Percentiles rank a stretch among this genome's conserved stretches.
These are phyloP conservation scores for Endogone sp. DNA, from an alignment of 192 early-diverging fungal genomes.

Conservation along the genomic window DNA sequence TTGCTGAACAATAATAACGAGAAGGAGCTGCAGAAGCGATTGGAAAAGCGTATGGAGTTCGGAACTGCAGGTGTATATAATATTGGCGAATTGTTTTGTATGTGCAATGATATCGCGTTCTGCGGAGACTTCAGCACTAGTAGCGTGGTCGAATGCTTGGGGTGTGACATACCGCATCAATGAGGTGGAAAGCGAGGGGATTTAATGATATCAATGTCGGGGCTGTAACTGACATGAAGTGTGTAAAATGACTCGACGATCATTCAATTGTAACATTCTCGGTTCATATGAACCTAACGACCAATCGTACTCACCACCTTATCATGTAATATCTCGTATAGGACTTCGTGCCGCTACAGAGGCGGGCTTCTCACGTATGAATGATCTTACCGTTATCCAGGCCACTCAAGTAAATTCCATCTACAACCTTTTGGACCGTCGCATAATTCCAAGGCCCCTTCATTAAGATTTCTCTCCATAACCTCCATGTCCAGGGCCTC, in stretches of 20 bases:
- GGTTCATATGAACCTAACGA: too few species aligned
- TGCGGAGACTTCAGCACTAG: background rate
- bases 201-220: too few species aligned
- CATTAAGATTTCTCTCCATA: background rate
- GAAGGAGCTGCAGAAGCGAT: conserved; percentile 47
- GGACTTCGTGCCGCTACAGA: conserved; percentile 91
- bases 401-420: conserved; percentile 70
- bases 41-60: conserved; percentile 69
- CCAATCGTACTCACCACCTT: background rate
- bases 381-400: conserved; percentile 89
- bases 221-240: too few species aligned
- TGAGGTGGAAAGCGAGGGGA: too few species aligned
- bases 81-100: too few species aligned
- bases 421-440: background rate
- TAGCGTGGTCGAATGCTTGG: background rate
- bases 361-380: conserved; percentile 91
- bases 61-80: conserved; percentile 69
- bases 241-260: too few species aligned
- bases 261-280: too few species aligned
- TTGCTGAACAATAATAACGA: conserved; percentile 43
- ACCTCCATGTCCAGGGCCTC: conserved; percentile 49
- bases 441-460: background rate
- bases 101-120: background rate
- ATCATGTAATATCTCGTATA: conserved; percentile 14
- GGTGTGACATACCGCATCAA: too few species aligned